These are phyloP conservation scores for Eutrema yunnanense DNA, from an alignment of 345 rosid genomes.

Conservation along the genomic window DNA sequence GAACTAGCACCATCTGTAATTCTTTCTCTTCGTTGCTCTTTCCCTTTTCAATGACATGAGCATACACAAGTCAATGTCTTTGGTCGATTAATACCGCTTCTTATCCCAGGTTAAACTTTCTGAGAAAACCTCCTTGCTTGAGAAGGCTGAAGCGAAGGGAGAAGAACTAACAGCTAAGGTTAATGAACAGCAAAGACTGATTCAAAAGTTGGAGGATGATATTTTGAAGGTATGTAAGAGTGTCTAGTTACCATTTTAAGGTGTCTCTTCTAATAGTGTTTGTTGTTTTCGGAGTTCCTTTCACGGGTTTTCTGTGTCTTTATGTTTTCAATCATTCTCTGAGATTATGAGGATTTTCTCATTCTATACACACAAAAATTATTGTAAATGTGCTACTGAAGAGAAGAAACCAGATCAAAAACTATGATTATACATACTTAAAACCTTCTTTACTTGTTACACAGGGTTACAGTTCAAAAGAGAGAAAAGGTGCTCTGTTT, in stretches of 20 bases:
- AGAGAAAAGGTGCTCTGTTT: conserved; percentile 60
- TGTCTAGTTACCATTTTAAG: conserved; percentile 1
- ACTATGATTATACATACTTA: not conserved
- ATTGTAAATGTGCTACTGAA: not conserved
- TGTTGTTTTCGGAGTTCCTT: not conserved
- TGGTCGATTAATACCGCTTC: conserved; percentile 1
- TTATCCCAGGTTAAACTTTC: conserved; percentile 70
- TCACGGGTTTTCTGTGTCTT: not conserved
- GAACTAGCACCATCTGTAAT: not conserved
- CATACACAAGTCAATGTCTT: not conserved
- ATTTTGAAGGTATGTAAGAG: conserved; percentile 65
- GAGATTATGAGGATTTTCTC: not conserved
- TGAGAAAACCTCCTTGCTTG: conserved; percentile 67
- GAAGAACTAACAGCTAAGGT: conserved; percentile 64
- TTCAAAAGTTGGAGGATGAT: conserved; percentile 97
- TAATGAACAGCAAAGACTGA: conserved; percentile 74
- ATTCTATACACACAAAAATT: not conserved
- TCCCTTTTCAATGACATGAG: not conserved
- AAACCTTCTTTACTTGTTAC: not conserved
- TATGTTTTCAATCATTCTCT: not conserved
- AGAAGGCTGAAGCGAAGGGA: conserved; percentile 68
- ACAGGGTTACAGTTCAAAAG: conserved; percentile 90
- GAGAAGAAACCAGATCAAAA: not conserved
- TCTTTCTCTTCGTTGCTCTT: conserved; percentile 2
- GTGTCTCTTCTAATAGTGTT: not conserved